These are phyloP conservation scores for Rhytidiadelphus loreus DNA, from an alignment of 225 moss, liverwort and hornwort species.

Conservation along the genomic window DNA sequence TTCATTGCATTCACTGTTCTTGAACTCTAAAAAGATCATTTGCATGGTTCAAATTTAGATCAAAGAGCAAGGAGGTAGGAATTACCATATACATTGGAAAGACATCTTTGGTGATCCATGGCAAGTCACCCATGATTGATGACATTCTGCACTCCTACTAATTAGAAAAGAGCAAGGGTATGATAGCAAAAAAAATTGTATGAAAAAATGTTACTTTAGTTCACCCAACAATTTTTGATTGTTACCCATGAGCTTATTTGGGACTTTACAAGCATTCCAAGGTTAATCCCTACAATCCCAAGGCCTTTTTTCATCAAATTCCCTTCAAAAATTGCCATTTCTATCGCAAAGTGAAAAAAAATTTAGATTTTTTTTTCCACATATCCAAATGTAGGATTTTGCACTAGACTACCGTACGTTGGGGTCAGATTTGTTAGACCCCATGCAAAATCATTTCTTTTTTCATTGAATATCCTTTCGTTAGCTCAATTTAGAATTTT, in stretches of 20 bases:
- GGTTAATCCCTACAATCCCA: accelerated
- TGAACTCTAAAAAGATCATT: neutral
- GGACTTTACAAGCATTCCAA: neutral
- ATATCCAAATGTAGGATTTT: too few relatives aligned
- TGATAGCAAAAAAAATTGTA: neutral
- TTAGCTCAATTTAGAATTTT: too few relatives aligned
- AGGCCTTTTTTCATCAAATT: too few relatives aligned
- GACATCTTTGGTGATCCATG: neutral
- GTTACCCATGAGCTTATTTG: too few relatives aligned
- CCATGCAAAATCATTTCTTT: too few relatives aligned
- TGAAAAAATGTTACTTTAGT: neutral
- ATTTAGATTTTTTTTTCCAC: too few relatives aligned
- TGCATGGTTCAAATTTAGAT: neutral
- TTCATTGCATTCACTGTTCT: neutral
- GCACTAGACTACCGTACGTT: too few relatives aligned
- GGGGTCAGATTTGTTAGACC: too few relatives aligned
- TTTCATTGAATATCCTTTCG: too few relatives aligned
- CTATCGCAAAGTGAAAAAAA: too few relatives aligned
- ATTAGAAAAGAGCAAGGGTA: neutral
- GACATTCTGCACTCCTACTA: neutral
- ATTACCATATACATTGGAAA: neutral
- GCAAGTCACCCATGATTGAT: neutral
- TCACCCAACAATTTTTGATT: neutral
- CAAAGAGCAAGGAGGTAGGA: neutral
- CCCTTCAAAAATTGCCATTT: too few relatives aligned